Conservation (phyloP, 176 grass and related monocot species). For the Pontederia crassipes region DNA sequence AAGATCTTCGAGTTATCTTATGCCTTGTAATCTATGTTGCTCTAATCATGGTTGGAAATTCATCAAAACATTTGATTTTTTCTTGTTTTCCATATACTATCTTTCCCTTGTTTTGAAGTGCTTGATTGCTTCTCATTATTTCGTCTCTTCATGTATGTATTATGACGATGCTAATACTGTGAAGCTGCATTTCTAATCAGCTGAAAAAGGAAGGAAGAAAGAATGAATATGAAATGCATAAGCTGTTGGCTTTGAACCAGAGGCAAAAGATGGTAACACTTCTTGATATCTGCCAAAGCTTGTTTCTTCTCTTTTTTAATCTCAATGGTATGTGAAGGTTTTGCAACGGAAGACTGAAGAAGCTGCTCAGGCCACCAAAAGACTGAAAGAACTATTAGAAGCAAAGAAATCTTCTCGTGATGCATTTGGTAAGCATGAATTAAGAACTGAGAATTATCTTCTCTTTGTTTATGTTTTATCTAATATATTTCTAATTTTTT, state of each 20-base stretch:
- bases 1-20: too few relatives aligned
- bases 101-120: background rate
- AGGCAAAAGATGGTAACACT: constrained; percentile 70
- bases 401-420: constrained; percentile 80
- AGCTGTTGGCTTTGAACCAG: constrained; percentile 84
- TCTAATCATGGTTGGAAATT: too few relatives aligned
- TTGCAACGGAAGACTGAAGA: constrained; percentile 93
- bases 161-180: too few relatives aligned
- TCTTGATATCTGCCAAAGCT: background rate
- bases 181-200: constrained; percentile 27
- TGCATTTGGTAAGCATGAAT: constrained; percentile 30
- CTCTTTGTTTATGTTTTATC: constrained; percentile 2
- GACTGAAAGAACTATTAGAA: constrained; percentile 73
- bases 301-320: background rate
- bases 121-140: background rate
- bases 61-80: too few relatives aligned
- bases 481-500: background rate
- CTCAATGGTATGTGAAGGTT: constrained; percentile 37
- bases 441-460: background rate
- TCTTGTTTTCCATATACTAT: too few relatives aligned
- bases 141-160: too few relatives aligned
- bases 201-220: constrained; percentile 89
- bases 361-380: constrained; percentile 69
- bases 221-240: constrained; percentile 98
- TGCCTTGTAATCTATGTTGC: too few relatives aligned